Conservation (phyloP, 1,139 yeast genomes). For the Yamadazyma trypodendri region DNA sequence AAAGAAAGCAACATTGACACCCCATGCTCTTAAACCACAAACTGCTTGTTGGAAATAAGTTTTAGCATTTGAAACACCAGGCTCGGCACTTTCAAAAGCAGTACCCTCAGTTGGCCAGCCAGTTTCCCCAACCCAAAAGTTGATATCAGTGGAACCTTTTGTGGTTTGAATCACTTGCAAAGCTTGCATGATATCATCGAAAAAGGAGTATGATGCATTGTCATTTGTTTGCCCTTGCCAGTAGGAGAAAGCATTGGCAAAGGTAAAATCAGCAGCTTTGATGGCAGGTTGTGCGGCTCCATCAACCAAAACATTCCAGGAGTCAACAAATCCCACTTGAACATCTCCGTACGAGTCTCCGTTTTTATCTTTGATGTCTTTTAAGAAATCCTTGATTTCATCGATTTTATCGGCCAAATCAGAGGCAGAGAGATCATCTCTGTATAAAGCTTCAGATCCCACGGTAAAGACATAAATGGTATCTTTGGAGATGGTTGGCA, state of each 20-base stretch:
- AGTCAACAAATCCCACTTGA: conserved; percentile 91
- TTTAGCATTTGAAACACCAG: conserved; percentile 72
- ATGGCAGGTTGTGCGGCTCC: conserved; percentile 70
- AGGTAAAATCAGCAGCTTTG: conserved; percentile 76
- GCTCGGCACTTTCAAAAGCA: conserved; percentile 59
- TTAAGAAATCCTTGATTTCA: conserved; percentile 55
- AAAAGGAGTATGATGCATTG: conserved; percentile 85
- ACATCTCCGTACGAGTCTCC: conserved; percentile 71
- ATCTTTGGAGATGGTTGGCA: conserved; percentile 66
- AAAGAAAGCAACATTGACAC: conserved; percentile 84
- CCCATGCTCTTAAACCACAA: conserved; percentile 95
- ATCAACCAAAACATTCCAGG: conserved; percentile 90
- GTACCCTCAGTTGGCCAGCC: conserved; percentile 97
- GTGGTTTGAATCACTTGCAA: conserved; percentile 78
- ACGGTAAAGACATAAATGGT: conserved; percentile 75
- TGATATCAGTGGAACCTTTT: conserved; percentile 81
- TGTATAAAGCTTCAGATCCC: conserved; percentile 90
- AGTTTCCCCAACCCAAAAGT: conserved; percentile 96
- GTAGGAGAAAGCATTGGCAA: conserved; percentile 94
- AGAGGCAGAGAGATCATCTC: conserved; percentile 72
- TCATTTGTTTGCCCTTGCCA: conserved; percentile 93
- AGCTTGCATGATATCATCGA: conserved; percentile 96
- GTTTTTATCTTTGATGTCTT: conserved; percentile 67
- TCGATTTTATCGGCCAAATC: conserved; percentile 64
- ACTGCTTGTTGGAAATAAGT: conserved; percentile 82